Conservation (phyloP, 164 flowering plant species). For the Umbellularia californica region DNA sequence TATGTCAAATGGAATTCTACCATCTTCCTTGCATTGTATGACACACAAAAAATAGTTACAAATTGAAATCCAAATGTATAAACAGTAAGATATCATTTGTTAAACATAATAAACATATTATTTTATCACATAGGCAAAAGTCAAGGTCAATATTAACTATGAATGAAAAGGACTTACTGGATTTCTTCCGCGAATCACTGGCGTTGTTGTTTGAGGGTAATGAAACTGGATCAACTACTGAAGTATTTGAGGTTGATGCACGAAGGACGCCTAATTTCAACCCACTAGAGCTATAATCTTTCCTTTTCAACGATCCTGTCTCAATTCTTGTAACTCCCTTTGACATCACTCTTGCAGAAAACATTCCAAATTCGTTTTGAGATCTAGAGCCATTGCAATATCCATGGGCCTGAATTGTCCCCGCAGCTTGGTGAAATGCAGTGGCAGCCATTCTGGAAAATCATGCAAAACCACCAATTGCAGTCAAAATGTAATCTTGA, state of each 20-base stretch:
- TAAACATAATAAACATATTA: neutral
- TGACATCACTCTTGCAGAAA: slow-evolving; percentile 30
- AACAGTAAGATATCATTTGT: neutral
- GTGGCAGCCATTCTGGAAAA: slow-evolving; percentile 63
- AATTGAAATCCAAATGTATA: neutral
- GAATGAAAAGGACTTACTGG: slow-evolving; percentile 41
- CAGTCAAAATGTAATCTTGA: neutral
- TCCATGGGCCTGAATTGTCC: slow-evolving; percentile 35
- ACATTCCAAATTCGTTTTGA: slow-evolving; percentile 23
- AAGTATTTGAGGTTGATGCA: slow-evolving; percentile 52
- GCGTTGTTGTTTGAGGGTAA: slow-evolving; percentile 39
- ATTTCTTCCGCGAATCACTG: slow-evolving; percentile 52
- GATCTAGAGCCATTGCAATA: slow-evolving; percentile 20
- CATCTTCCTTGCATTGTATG: neutral
- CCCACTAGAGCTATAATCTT: slow-evolving; percentile 18
- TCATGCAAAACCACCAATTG: neutral
- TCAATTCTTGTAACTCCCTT: slow-evolving; percentile 27
- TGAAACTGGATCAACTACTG: slow-evolving; percentile 48
- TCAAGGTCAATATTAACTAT: neutral
- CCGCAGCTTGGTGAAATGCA: slow-evolving; percentile 43
- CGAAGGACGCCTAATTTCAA: slow-evolving; percentile 33
- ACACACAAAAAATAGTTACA: neutral
- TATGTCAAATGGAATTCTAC: neutral
- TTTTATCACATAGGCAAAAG: neutral
- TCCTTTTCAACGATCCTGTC: slow-evolving; percentile 20